Conservation (phyloP, 768 basidiomycete genomes). For the Lactarius pseudohatsudake region DNA sequence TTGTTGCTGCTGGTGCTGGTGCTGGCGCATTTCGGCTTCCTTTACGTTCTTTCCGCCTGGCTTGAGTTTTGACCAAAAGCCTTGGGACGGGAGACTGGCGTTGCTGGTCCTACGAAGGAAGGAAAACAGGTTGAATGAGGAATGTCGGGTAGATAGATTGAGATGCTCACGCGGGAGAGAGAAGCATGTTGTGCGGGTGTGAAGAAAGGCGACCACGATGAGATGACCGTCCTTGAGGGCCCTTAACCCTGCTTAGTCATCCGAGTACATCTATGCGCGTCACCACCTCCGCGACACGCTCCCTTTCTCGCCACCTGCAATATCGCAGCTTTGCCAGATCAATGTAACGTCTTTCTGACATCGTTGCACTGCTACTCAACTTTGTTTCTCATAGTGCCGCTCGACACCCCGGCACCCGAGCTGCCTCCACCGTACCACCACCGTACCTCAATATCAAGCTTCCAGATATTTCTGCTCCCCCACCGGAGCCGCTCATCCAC, state of each 20-base stretch:
- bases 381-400: conserved; percentile 34
- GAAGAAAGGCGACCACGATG: conserved; percentile 23
- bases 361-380: background rate
- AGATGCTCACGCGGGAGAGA: conserved; percentile 71
- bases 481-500: conserved; percentile 47
- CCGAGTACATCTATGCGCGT: background rate
- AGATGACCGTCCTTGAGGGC: conserved; percentile 7
- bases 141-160: conserved; percentile 28
- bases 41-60: conserved; percentile 44
- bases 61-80: conserved; percentile 67
- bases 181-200: conserved; percentile 53
- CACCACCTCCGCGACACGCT: background rate
- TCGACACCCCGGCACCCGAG: conserved; percentile 27
- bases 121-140: conserved; percentile 37
- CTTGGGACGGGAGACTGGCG: conserved; percentile 53
- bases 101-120: conserved; percentile 57
- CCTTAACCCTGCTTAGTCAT: background rate
- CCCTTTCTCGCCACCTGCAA: background rate
- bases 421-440: conserved; percentile 27
- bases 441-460: conserved; percentile 51
- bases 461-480: conserved; percentile 53
- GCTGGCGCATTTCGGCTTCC: conserved; percentile 58
- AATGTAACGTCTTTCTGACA: background rate
- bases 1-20: conserved; percentile 45
- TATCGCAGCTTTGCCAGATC: background rate